Base-by-base conservation (phyloP, 495 filamentous ascomycete species). In the Parathielavia hyrcaniae region DNA sequence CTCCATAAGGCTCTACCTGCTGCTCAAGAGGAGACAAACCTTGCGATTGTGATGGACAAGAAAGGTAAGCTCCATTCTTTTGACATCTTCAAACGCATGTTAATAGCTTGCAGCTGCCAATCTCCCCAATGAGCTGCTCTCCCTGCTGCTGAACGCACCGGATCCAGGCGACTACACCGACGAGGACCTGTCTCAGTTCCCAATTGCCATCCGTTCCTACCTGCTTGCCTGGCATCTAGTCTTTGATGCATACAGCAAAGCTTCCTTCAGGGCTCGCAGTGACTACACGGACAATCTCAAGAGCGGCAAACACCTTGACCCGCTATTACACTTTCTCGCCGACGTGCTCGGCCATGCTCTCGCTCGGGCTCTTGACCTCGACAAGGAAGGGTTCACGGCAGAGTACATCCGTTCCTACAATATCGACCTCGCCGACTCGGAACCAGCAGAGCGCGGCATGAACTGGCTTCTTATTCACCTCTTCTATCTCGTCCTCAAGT, bases 141-240 rank as follows among this genome's bases (percentile, higher is more conserved):
- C 86, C 13, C 73, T 91, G 17, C 76, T 91, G 32, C 76, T 80
- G 1, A 73, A 78, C 26, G 74, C 77, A 0, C 78, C 80, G 5
- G 74, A 72, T 1, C 67, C 79, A 14, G 72, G 75, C 19, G 61
- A 62, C 19, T 78, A 76, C 47, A 59, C 73, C 1, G 76, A 77
- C 13, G 76, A 79, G 35, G 58, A 69, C 1, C 67, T 78, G n/a
- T 73, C 54, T 54, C 67, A 58, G 71, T 95, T 72, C 73, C 84
- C 66, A 53, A 73, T 59, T 51, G 79, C 62, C 2, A 63, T 84
- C 43, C 78, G 88, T 48, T 83, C 85, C 6, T 99, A 96, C 67
- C 78, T 97, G n/a, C 73, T 96, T 30, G 87, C 90, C 41, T 97
- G 93, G 93, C 82, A 89, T 56, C 73, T 97, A 14, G 81, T 96